Evolutionary conservation across 2,329 filamentous ascomycete genomes (phyloP).

Genomic region (Mariannaea sp.): DNA sequence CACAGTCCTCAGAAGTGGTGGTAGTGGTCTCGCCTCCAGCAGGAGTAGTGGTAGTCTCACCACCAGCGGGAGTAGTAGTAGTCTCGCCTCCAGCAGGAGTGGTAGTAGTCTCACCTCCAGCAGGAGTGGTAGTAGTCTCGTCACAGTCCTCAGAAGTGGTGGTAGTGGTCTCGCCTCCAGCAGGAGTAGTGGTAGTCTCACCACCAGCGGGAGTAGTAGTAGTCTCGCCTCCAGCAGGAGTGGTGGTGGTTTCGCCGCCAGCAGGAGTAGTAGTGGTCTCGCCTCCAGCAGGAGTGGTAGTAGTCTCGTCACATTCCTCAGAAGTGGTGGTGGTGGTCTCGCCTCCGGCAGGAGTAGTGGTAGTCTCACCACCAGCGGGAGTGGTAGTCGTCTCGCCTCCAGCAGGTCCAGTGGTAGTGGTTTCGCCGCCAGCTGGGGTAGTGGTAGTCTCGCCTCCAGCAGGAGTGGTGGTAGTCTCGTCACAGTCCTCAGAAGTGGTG

Average conservation of each 20-base stretch:
- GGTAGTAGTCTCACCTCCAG: not conserved
- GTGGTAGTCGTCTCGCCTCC: not conserved
- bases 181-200: constrained; percentile 5
- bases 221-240: not conserved
- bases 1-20: constrained; percentile 4
- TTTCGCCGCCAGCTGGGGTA: not conserved
- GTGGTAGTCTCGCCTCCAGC: not conserved
- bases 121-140: not conserved
- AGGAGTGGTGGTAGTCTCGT: constrained; percentile 3
- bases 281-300: not conserved
- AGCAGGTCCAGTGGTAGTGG: not conserved
- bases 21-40: constrained; percentile 2
- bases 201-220: constrained; percentile 11
- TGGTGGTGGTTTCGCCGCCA: constrained; percentile 9
- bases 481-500: constrained; percentile 5
- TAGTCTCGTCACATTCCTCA: not conserved
- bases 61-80: constrained; percentile 7
- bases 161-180: constrained; percentile 1
- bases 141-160: constrained; percentile 4
- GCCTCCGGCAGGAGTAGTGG: not conserved
- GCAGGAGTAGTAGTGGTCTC: constrained; percentile 8
- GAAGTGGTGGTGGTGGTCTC: not conserved
- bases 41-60: not conserved
- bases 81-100: too few relatives aligned
- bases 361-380: too few relatives aligned